phyloP scores from a whole-genome alignment of 805 yeast species.

The Jamesozyma spencerorum region DNA sequence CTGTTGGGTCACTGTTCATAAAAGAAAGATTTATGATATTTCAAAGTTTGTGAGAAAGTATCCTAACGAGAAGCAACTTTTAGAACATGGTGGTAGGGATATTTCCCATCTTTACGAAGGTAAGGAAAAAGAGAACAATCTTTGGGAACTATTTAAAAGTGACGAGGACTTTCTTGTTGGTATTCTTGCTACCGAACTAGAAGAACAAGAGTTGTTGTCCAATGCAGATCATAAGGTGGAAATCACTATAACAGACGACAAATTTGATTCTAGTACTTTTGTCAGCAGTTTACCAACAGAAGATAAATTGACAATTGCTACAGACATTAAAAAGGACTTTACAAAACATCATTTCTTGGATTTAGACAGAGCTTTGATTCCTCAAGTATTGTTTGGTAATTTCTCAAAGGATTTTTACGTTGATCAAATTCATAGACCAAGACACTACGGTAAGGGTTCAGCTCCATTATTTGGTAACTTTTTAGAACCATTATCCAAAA shows the following conservation, averaged over 20 bases:
- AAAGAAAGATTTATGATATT: constrained; percentile 78
- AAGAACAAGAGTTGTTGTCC: constrained; percentile 59
- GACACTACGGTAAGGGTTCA: constrained; percentile 95
- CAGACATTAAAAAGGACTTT: constrained; percentile 67
- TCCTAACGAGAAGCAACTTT: constrained; percentile 56
- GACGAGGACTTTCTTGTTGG: constrained; percentile 79
- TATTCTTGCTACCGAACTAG: constrained; percentile 70
- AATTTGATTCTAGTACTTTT: constrained; percentile 43
- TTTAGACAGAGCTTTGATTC: constrained; percentile 66
- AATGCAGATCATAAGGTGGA: constrained; percentile 55
- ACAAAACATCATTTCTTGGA: constrained; percentile 79
- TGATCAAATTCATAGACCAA: constrained; percentile 94
- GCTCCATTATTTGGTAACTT: constrained; percentile 94
- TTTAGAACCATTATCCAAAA: constrained; percentile 80
- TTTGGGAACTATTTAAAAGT: constrained; percentile 26
- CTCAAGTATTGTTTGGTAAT: constrained; percentile 67
- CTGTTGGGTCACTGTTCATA: constrained; percentile 74
- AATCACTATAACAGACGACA: constrained; percentile 38
- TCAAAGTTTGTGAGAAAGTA: constrained; percentile 42
- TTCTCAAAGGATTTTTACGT: constrained; percentile 85
- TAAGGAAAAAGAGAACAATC: constrained; percentile 27
- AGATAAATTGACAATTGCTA: constrained; percentile 63
- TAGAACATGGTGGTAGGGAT: constrained; percentile 72
- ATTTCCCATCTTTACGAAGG: constrained; percentile 50
- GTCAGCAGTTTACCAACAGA: constrained; percentile 60